phyloP scores from a whole-genome alignment of 1,284 basidiomycete species.

The Ceratobasidium sp. region DNA sequence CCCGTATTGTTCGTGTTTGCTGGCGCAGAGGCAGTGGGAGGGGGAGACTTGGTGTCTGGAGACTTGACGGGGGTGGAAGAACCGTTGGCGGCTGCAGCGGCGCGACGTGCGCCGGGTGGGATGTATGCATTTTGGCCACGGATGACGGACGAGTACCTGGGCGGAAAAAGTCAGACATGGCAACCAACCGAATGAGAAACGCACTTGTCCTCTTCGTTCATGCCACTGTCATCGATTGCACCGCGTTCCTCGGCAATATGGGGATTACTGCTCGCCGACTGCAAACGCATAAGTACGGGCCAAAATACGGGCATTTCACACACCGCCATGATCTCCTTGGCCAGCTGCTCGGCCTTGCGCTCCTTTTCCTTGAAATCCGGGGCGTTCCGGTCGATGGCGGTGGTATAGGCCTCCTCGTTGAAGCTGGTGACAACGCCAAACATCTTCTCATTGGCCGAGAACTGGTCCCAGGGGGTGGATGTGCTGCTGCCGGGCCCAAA shows the following conservation, averaged over 20 bases:
- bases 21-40: constrained; percentile 57
- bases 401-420: constrained; percentile 95
- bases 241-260: constrained; percentile 92
- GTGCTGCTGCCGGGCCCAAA: constrained; percentile 61
- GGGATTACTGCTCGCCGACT: constrained; percentile 74
- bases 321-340: constrained; percentile 87
- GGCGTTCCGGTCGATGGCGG: constrained; percentile 83
- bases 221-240: constrained; percentile 66
- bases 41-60: constrained; percentile 53
- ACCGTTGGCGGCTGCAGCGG: constrained; percentile 44
- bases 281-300: constrained; percentile 37
- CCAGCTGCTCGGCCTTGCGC: constrained; percentile 83
- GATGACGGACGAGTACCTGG: constrained; percentile 89
- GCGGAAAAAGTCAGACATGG: background rate
- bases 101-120: constrained; percentile 78
- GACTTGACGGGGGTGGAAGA: constrained; percentile 48
- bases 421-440: constrained; percentile 93
- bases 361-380: constrained; percentile 90
- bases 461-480: constrained; percentile 86
- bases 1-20: constrained; percentile 30
- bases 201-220: constrained; percentile 95
- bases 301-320: constrained; percentile 49
- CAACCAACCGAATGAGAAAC: constrained; percentile 47
- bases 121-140: constrained; percentile 89
- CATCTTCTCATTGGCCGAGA: constrained; percentile 88